Evolutionary conservation across 495 filamentous ascomycete genomes (phyloP).

Genomic region (Tuber borchii): DNA sequence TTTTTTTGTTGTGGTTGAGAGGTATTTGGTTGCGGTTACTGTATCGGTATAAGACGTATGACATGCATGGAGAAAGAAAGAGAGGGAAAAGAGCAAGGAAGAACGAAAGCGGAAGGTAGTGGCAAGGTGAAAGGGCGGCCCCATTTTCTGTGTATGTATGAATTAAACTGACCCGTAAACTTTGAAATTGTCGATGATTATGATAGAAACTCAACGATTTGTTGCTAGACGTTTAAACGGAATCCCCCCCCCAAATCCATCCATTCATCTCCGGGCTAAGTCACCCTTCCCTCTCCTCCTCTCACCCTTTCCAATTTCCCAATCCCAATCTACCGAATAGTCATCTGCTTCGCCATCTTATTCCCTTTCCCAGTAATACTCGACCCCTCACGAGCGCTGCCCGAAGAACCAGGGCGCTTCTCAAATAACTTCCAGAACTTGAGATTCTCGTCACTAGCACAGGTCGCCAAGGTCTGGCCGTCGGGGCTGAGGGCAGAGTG

Average conservation of each 20-base stretch:
- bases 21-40: background rate
- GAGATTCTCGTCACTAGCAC: conserved; percentile 76
- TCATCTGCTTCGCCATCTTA: conserved; percentile 90
- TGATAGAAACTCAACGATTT: background rate
- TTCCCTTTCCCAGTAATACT: conserved; percentile 52
- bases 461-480: conserved; percentile 93
- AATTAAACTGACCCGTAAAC: conserved; percentile 5
- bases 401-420: conserved; percentile 75
- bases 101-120: conserved; percentile 8
- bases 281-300: background rate
- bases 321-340: conserved; percentile 65
- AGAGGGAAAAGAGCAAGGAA: background rate
- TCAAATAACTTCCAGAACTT: conserved; percentile 99
- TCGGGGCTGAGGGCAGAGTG: conserved; percentile 93
- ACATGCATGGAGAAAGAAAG: background rate
- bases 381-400: conserved; percentile 47
- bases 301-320: background rate
- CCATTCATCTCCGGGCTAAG: background rate
- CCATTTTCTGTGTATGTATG: background rate
- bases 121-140: background rate
- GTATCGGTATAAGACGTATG: background rate
- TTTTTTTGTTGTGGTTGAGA: background rate
- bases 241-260: background rate
- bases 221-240: background rate
- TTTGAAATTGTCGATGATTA: conserved; percentile 6